A percentile compares a stretch with the other conserved stretches of the same genome.
These are phyloP conservation scores for Beauveria asiatica DNA, from an alignment of 2,329 filamentous ascomycete genomes.

Conservation along the genomic window DNA sequence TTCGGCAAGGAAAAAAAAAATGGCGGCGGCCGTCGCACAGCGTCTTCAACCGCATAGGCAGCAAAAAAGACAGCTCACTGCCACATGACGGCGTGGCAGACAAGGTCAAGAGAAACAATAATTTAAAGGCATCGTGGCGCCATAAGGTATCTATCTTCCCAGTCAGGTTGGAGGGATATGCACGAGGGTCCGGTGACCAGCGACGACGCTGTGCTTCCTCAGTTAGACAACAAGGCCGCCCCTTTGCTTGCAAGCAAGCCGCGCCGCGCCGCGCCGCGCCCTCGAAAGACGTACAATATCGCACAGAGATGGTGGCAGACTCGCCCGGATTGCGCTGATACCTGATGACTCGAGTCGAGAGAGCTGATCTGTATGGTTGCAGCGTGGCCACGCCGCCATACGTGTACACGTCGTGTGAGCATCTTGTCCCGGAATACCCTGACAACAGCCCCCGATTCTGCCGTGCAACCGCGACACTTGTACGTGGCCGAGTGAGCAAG, in stretches of 20 bases:
- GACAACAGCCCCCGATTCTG: slow-evolving; percentile 3
- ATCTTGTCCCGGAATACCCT: neutral
- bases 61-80: neutral
- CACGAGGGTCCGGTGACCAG: slow-evolving; percentile 10
- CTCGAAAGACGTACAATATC: slow-evolving; percentile 8
- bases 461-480: slow-evolving; percentile 2
- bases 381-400: neutral
- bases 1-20: neutral
- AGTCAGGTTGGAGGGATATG: slow-evolving; percentile 4
- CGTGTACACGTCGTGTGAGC: slow-evolving; percentile 8
- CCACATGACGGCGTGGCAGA: neutral
- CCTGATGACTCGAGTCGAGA: slow-evolving; percentile 4
- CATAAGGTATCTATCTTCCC: neutral
- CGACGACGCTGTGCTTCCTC: slow-evolving; percentile 3
- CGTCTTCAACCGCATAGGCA: slow-evolving; percentile 4
- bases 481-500: neutral
- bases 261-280: neutral
- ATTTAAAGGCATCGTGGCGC: neutral
- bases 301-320: neutral
- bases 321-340: neutral
- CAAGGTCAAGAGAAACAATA: neutral
- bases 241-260: neutral
- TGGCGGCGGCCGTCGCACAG: neutral
- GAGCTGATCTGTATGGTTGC: slow-evolving; percentile 3
- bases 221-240: neutral